A percentile compares a stretch with the other conserved stretches of the same genome.
Conservation (phyloP, 495 filamentous ascomycete species). For the Trichoderma virens region DNA sequence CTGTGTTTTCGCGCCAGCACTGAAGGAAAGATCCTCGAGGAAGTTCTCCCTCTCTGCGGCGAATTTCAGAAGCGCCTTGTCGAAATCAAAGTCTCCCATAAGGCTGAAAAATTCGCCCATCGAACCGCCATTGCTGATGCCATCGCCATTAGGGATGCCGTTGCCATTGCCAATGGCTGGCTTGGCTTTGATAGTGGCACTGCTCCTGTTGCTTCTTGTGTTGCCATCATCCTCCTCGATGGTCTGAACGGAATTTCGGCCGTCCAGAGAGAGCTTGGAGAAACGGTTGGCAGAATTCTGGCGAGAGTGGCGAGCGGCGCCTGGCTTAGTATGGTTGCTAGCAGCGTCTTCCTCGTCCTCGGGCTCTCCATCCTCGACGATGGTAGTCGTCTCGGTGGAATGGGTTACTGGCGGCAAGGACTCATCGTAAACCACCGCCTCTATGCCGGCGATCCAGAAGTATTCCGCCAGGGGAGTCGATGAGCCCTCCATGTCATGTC, state of each 20-base stretch:
- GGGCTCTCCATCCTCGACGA: constrained; percentile 70
- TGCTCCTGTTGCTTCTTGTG: constrained; percentile 79
- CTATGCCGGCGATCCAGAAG: constrained; percentile 96
- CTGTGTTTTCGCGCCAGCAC: constrained; percentile 70
- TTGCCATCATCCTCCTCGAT: constrained; percentile 54
- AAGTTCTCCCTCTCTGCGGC: constrained; percentile 90
- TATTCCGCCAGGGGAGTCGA: constrained; percentile 89
- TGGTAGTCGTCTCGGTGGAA: constrained; percentile 58
- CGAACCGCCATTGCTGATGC: constrained; percentile 16
- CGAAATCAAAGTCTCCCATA: constrained; percentile 71
- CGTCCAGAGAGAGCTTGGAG: constrained; percentile 52
- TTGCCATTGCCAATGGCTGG: constrained; percentile 30
- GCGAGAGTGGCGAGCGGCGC: constrained; percentile 51
- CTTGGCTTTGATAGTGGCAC: constrained; percentile 61
- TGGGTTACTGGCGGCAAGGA: constrained; percentile 21
- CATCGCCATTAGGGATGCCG: constrained; percentile 10
- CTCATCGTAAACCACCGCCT: constrained; percentile 58
- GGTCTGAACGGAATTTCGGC: constrained; percentile 52
- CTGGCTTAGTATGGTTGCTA: constrained; percentile 35
- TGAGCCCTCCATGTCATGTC: constrained; percentile 49
- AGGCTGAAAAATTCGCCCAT: constrained; percentile 14
- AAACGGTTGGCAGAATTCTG: constrained; percentile 60
- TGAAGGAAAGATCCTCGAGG: constrained; percentile 84
- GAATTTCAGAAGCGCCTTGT: constrained; percentile 86
- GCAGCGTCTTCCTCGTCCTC: constrained; percentile 41